Percentiles rank a stretch among this genome's conserved stretches.
Conservation (phyloP, 2,329 filamentous ascomycete genomes). For the Aspergillus viridinutans region DNA sequence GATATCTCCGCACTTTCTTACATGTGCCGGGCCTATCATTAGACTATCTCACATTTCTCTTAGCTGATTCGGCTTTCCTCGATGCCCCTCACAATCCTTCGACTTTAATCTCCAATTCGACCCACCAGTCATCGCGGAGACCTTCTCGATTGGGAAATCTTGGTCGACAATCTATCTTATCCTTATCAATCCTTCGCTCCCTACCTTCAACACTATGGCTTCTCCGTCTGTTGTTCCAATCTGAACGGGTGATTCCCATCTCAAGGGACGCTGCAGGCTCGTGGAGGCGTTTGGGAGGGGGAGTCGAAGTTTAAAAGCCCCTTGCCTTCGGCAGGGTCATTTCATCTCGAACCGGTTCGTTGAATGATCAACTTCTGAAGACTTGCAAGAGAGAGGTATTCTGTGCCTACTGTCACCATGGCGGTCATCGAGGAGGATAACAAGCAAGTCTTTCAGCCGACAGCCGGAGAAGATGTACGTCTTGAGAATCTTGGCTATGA, state of each 20-base stretch:
- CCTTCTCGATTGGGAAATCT: slow-evolving; percentile 23
- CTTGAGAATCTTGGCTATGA: slow-evolving; percentile 39
- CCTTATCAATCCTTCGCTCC: slow-evolving; percentile 1
- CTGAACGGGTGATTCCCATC: neutral
- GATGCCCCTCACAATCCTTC: slow-evolving; percentile 13
- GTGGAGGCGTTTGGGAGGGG: neutral
- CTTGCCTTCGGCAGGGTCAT: neutral
- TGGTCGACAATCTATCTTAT: slow-evolving; percentile 22
- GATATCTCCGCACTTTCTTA: neutral
- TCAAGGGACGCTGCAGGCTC: neutral
- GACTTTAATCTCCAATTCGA: neutral
- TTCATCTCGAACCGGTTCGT: neutral
- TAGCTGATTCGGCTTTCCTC: neutral
- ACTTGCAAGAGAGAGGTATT: neutral
- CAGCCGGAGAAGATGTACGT: slow-evolving; percentile 30
- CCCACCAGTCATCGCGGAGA: slow-evolving; percentile 22
- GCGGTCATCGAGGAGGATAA: slow-evolving; percentile 22
- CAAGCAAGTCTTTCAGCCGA: slow-evolving; percentile 17
- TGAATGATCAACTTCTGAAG: no score
- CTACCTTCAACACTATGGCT: neutral
- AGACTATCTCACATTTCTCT: neutral
- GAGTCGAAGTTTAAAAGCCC: neutral
- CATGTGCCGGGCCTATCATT: neutral
- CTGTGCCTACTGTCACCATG: slow-evolving; percentile 10
- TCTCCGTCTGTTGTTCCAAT: slow-evolving; percentile 3